phyloP scores from a whole-genome alignment of 345 rosid genomes.

The Noccaea bulbosa region DNA sequence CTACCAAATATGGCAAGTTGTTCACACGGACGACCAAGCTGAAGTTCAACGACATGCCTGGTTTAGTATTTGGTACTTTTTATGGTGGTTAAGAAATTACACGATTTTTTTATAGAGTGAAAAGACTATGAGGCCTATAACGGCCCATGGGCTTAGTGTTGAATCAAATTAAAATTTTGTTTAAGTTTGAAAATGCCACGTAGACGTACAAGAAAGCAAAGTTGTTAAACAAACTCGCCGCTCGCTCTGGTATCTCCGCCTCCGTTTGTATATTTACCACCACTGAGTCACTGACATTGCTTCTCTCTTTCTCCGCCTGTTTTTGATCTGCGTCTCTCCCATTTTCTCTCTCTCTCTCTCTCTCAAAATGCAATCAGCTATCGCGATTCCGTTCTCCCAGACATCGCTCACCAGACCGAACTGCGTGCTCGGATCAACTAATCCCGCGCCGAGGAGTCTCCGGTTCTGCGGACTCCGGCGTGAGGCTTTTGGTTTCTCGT shows the following conservation, averaged over 20 bases:
- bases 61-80: too few relatives aligned
- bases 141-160: too few relatives aligned
- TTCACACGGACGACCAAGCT: too few relatives aligned
- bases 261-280: conserved; percentile 23
- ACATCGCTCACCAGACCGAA: conserved; percentile 47
- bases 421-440: conserved; percentile 35
- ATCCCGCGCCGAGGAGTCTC: conserved; percentile 56
- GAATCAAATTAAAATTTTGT: too few relatives aligned
- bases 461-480: conserved; percentile 81
- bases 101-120: too few relatives aligned
- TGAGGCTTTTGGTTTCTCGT: conserved; percentile 56
- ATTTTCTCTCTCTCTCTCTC: conserved; percentile 19
- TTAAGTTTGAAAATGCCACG: too few relatives aligned
- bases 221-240: conserved; percentile 49
- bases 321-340: conserved; percentile 26
- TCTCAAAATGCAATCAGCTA: conserved; percentile 73
- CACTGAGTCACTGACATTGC: conserved; percentile 42
- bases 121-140: too few relatives aligned
- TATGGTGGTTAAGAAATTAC: too few relatives aligned
- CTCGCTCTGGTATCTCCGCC: conserved; percentile 57
- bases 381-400: conserved; percentile 56
- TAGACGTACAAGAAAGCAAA: too few relatives aligned
- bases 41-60: too few relatives aligned
- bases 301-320: conserved; percentile 22
- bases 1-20: too few relatives aligned